Conservation (phyloP, 148 eudicot genomes). For the Rhododendron ferrugineum region DNA sequence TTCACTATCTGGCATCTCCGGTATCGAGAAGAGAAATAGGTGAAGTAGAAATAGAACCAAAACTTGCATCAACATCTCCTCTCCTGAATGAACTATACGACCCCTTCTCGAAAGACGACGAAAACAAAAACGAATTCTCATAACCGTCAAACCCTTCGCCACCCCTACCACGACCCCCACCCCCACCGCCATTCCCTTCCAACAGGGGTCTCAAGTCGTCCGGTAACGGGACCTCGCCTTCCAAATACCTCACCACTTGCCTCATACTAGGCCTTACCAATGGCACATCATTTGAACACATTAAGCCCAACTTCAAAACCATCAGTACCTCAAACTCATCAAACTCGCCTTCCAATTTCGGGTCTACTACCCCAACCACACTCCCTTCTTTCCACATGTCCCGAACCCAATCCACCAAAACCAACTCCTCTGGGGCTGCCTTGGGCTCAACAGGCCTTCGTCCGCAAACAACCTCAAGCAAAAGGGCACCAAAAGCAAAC, state of each 20-base stretch:
- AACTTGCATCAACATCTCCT: slow-evolving; percentile 6
- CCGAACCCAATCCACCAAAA: slow-evolving; percentile 30
- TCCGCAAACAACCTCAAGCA: slow-evolving; percentile 44
- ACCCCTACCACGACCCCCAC: background rate
- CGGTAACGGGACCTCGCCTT: slow-evolving; percentile 4
- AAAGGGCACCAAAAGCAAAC: slow-evolving; percentile 38
- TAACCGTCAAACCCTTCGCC: background rate
- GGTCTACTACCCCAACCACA: slow-evolving; percentile 24
- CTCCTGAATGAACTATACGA: background rate
- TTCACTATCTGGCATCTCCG: background rate
- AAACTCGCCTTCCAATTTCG: slow-evolving; percentile 23
- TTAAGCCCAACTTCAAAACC: slow-evolving; percentile 37
- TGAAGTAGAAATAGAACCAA: slow-evolving; percentile 15
- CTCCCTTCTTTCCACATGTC: slow-evolving; percentile 22
- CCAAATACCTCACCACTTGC: slow-evolving; percentile 28
- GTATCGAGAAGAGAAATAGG: slow-evolving; percentile 4
- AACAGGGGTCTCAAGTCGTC: background rate
- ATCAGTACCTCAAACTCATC: slow-evolving; percentile 19
- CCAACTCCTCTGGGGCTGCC: slow-evolving; percentile 23
- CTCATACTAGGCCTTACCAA: slow-evolving; percentile 35
- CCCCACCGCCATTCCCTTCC: too few species aligned
- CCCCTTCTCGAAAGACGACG: slow-evolving; percentile 1
- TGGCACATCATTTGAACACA: slow-evolving; percentile 27
- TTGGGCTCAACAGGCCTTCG: slow-evolving; percentile 36
- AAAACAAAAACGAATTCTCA: background rate